Base-by-base conservation (phyloP, 2,329 filamentous ascomycete species). In the Sporothrix brasiliensis region DNA sequence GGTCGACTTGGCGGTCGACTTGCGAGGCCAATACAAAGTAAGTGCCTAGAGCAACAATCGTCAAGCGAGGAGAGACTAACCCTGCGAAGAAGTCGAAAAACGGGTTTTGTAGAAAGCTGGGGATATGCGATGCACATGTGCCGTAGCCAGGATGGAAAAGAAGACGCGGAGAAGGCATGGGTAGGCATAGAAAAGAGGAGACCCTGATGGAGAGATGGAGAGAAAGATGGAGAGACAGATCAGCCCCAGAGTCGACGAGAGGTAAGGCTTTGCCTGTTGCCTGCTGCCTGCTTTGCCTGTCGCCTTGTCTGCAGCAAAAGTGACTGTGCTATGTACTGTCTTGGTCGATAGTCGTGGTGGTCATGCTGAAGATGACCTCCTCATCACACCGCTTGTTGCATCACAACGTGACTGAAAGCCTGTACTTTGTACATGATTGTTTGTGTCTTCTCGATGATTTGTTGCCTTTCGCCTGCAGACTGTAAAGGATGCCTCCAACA, bases 341-440 rank as follows among this genome's bases (percentile, higher is more conserved):
- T 44, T 16, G 41, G 41, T 44, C 41, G 41, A 13, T 13, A 44
- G 41, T 4, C 10, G 13, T 16, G 14, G 11, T 44, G n/a, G 41
- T 27, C 21, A 14, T 63, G 58, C 5, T 27, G 13, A 7, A 24
- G 21, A 27, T 16, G n/a, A 21, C 13, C 7, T 10, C 21, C 3
- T 11, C 24, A 60, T 58, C 67, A 60, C 67, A 68, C 67, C 67
- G 67, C 67, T 50, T 68, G 67, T 68, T 49, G 67, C n/a, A 56
- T 11, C 27, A 39, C 54, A 41, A 34, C 56, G 54, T 11, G 24
- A 24, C 24, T 24, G 24, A 24, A 24, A 24, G 24, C 2, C 1
- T 24, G 24, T 24, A 24, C 1, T 24, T 58, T 2, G 19, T 39
- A 16, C 21, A 52, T 34, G 27, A n/a, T 41, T 47, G 34, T 16